These are phyloP conservation scores for Eruca vesicaria DNA, from an alignment of 441 rosid genomes.

Conservation along the genomic window DNA sequence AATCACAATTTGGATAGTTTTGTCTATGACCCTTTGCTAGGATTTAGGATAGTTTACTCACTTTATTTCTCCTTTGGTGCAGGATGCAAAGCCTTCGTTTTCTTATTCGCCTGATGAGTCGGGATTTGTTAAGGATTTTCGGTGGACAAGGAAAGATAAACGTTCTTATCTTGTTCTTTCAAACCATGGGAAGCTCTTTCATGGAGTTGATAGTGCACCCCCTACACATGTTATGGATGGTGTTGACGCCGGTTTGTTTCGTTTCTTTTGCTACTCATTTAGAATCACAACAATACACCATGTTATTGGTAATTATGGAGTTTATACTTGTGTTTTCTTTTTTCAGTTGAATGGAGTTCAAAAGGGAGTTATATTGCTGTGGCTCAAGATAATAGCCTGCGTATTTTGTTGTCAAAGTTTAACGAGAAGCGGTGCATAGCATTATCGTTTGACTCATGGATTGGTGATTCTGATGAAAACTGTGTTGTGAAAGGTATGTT, in stretches of 20 bases:
- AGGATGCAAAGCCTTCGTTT: constrained; percentile 54
- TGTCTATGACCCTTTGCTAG: not conserved
- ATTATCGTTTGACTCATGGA: constrained; percentile 61
- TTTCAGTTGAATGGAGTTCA: constrained; percentile 78
- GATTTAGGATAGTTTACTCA: constrained; percentile 8
- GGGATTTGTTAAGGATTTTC: constrained; percentile 63
- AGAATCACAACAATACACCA: not conserved
- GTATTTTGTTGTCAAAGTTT: constrained; percentile 66
- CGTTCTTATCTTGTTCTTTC: constrained; percentile 64
- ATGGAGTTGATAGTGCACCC: constrained; percentile 47
- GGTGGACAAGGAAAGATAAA: constrained; percentile 59
- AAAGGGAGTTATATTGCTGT: constrained; percentile 71
- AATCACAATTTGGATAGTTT: not conserved
- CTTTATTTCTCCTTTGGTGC: constrained; percentile 17
- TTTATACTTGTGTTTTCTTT: constrained; percentile 20
- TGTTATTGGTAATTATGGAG: constrained; percentile 1
- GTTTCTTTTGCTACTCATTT: constrained; percentile 5
- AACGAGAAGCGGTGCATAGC: constrained; percentile 53
- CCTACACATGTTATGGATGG: constrained; percentile 56
- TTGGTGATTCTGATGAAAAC: constrained; percentile 45
- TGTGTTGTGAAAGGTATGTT: constrained; percentile 62
- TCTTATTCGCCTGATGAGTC: constrained; percentile 50
- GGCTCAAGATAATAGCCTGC: constrained; percentile 54
- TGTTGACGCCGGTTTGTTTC: constrained; percentile 75
- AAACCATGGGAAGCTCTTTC: constrained; percentile 50